A percentile compares a stretch with the other conserved stretches of the same genome.
These are phyloP conservation scores for Oxyria digyna DNA, from an alignment of 148 eudicot species.

Conservation along the genomic window DNA sequence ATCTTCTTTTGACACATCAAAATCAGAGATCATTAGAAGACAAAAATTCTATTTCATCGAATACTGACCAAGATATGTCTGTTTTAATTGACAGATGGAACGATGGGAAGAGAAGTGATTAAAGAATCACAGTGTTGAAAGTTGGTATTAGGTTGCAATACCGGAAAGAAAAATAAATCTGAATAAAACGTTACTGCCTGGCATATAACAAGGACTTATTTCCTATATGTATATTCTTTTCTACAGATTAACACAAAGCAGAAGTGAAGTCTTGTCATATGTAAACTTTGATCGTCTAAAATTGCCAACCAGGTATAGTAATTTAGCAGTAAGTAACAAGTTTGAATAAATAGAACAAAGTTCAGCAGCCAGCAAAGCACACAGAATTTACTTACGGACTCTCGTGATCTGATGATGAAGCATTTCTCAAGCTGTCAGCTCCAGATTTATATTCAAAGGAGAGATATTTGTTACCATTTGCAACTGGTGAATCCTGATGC, in stretches of 20 bases:
- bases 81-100: not conserved
- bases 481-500: slow-evolving; percentile 84
- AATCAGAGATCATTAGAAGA: too few relatives aligned
- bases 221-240: too few relatives aligned
- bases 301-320: not conserved
- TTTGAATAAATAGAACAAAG: too few relatives aligned
- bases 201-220: not conserved
- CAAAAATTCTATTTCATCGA: not conserved
- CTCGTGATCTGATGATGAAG: slow-evolving; percentile 92
- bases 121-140: too few relatives aligned
- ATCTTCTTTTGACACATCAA: too few relatives aligned
- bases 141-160: not conserved
- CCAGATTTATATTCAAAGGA: slow-evolving; percentile 88
- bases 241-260: not conserved
- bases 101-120: not conserved
- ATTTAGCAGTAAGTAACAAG: not conserved
- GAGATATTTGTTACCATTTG: slow-evolving; percentile 71
- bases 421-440: slow-evolving; percentile 60
- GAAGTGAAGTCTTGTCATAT: not conserved
- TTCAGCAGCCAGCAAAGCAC: too few relatives aligned
- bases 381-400: slow-evolving; percentile 80
- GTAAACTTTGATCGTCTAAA: not conserved
- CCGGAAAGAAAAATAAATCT: not conserved
- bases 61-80: not conserved
- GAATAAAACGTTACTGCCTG: not conserved